phyloP scores from a whole-genome alignment of 768 basidiomycete species.

The Kwoniella mangroviensis region DNA sequence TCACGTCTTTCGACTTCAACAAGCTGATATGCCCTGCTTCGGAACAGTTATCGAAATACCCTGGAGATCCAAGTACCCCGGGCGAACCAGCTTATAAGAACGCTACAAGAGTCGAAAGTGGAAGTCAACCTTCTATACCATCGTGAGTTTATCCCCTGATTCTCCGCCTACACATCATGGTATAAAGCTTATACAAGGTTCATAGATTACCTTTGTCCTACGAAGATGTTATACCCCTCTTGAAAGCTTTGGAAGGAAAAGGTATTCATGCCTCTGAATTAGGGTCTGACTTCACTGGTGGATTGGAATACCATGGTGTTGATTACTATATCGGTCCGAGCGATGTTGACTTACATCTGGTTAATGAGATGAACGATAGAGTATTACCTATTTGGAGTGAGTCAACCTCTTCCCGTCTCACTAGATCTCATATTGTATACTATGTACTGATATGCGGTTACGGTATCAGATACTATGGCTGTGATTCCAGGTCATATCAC shows the following conservation, averaged over 20 bases:
- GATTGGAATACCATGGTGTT: constrained; percentile 54
- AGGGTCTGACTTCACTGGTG: constrained; percentile 55
- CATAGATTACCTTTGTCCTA: constrained; percentile 84
- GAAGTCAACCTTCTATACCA: constrained; percentile 55
- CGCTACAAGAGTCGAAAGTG: constrained; percentile 66
- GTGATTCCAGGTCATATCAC: constrained; percentile 50
- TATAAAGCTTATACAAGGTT: constrained; percentile 60
- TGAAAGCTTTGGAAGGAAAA: constrained; percentile 63
- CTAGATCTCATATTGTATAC: too few species aligned
- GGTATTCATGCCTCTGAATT: constrained; percentile 55
- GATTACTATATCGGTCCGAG: constrained; percentile 60
- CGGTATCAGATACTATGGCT: constrained; percentile 48
- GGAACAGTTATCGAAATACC: constrained; percentile 42
- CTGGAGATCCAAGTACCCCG: constrained; percentile 76
- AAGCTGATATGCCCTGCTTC: constrained; percentile 46
- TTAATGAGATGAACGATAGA: constrained; percentile 74
- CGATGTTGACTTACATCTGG: constrained; percentile 63
- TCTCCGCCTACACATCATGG: constrained; percentile 61
- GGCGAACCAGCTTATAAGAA: constrained; percentile 85
- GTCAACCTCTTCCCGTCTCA: constrained; percentile 39
- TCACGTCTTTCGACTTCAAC: background rate
- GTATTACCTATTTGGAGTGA: constrained; percentile 91
- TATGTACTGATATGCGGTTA: background rate
- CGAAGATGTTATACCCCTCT: constrained; percentile 73
- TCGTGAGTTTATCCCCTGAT: constrained; percentile 48